Conservation (phyloP, 2,329 filamentous ascomycete species). For the Paramyrothecium roridum region DNA sequence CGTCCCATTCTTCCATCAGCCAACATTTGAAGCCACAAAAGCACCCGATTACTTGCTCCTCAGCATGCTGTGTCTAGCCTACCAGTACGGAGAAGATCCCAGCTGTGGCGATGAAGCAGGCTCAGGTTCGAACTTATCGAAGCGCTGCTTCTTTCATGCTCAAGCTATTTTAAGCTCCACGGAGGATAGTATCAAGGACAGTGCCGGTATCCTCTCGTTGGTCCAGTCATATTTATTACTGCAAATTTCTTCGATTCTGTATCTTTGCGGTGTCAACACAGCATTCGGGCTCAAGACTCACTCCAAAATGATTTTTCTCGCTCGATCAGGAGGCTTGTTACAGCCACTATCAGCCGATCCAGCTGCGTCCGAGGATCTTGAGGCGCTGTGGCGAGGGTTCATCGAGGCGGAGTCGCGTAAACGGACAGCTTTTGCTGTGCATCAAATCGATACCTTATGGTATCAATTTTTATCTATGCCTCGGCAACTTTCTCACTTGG, state of each 20-base stretch:
- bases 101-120: slow-evolving; percentile 19
- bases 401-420: slow-evolving; percentile 34
- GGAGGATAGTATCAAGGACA: slow-evolving; percentile 14
- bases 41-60: slow-evolving; percentile 22
- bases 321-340: slow-evolving; percentile 22
- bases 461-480: slow-evolving; percentile 38
- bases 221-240: slow-evolving; percentile 36
- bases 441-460: slow-evolving; percentile 40
- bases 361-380: slow-evolving; percentile 23
- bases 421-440: slow-evolving; percentile 36
- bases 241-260: slow-evolving; percentile 39
- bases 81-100: slow-evolving; percentile 34
- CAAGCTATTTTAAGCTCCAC: slow-evolving; percentile 18
- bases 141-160: slow-evolving; percentile 27
- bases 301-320: slow-evolving; percentile 33
- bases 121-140: slow-evolving; percentile 23
- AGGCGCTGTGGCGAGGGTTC: slow-evolving; percentile 35
- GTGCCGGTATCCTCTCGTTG: slow-evolving; percentile 13
- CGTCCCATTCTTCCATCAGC: slow-evolving; percentile 31
- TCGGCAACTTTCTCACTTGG: slow-evolving; percentile 32
- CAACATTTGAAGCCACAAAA: slow-evolving; percentile 27
- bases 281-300: slow-evolving; percentile 33
- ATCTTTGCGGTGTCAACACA: slow-evolving; percentile 32
- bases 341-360: slow-evolving; percentile 22
- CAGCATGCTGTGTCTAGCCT: slow-evolving; percentile 32